phyloP scores from a whole-genome alignment of 495 filamentous ascomycete species.

The Apodospora peruviana region DNA sequence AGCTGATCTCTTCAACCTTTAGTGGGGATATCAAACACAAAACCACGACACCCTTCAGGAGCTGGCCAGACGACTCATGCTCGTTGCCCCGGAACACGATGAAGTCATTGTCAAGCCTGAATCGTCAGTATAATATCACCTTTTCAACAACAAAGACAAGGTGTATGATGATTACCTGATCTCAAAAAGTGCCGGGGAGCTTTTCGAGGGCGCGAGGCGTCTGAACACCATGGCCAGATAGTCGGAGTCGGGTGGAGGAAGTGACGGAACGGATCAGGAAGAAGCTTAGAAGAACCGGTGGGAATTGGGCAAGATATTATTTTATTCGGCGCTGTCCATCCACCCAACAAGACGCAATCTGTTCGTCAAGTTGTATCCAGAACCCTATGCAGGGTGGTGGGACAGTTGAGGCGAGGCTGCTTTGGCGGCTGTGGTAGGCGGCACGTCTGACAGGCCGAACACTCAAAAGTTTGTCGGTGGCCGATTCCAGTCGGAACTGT shows the following conservation, averaged over 20 bases:
- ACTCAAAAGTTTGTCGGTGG: background rate
- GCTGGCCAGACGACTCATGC: conserved; percentile 68
- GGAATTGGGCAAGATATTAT: conserved; percentile 8
- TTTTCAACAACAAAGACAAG: background rate
- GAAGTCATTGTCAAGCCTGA: conserved; percentile 71
- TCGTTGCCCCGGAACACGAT: conserved; percentile 72
- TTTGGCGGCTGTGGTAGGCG: background rate
- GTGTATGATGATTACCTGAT: conserved; percentile 39
- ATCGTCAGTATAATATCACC: conserved; percentile 3
- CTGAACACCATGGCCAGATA: conserved; percentile 41
- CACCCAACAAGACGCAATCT: conserved; percentile 1
- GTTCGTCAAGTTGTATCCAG: too few relatives aligned
- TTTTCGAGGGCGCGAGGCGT: conserved; percentile 40
- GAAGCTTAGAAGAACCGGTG: background rate
- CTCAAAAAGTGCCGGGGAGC: conserved; percentile 44
- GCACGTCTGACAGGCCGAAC: conserved; percentile 4
- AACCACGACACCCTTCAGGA: conserved; percentile 68
- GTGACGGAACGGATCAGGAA: conserved; percentile 1
- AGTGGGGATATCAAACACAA: conserved; percentile 66
- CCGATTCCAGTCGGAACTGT: background rate
- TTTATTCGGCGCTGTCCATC: conserved; percentile 1
- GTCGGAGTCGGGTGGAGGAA: background rate
- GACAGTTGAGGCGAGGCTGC: conserved; percentile 4
- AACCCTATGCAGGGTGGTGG: conserved; percentile 11
- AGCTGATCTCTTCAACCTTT: conserved; percentile 64